Conservation (phyloP, 495 filamentous ascomycete species). For the Pyrenula massariospora region DNA sequence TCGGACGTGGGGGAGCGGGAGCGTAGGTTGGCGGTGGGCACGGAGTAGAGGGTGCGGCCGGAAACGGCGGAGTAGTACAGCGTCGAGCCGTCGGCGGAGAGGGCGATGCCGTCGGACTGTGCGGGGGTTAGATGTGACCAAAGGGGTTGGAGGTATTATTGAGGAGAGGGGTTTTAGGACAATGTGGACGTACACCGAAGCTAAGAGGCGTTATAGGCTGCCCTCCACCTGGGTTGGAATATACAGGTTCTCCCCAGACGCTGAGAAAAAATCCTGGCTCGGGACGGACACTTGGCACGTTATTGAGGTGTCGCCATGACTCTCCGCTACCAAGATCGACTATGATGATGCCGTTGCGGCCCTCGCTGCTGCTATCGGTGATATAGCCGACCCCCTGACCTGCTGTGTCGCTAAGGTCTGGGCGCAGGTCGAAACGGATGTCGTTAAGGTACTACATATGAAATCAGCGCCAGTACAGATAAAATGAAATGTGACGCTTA, state of each 20-base stretch:
- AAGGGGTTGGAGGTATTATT: slow-evolving; percentile 8
- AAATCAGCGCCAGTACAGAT: too few species aligned
- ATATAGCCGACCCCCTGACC: slow-evolving; percentile 33
- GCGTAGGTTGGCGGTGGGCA: slow-evolving; percentile 20
- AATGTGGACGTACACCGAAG: slow-evolving; percentile 18
- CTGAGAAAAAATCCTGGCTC: slow-evolving; percentile 25
- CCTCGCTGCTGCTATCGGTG: slow-evolving; percentile 28
- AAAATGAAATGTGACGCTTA: too few species aligned
- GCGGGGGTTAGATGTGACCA: slow-evolving; percentile 13
- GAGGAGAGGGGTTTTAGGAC: slow-evolving; percentile 5
- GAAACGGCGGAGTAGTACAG: slow-evolving; percentile 21
- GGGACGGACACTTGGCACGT: slow-evolving; percentile 16
- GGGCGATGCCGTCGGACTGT: slow-evolving; percentile 26
- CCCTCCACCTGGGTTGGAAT: slow-evolving; percentile 12
- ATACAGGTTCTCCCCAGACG: slow-evolving; percentile 27
- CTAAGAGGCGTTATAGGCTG: slow-evolving; percentile 12
- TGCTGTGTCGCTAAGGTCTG: slow-evolving; percentile 9
- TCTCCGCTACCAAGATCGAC: slow-evolving; percentile 33
- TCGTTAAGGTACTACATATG: slow-evolving; percentile 27
- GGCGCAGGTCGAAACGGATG: slow-evolving; percentile 31
- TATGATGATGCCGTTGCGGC: slow-evolving; percentile 29
- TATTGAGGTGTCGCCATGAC: slow-evolving; percentile 32
- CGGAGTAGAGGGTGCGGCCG: slow-evolving; percentile 16
- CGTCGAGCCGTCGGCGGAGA: slow-evolving; percentile 23
- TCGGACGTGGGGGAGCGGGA: slow-evolving; percentile 11